Evolutionary conservation across 2,329 filamentous ascomycete genomes (phyloP).

Genomic region (Lachnellula occidentalis): DNA sequence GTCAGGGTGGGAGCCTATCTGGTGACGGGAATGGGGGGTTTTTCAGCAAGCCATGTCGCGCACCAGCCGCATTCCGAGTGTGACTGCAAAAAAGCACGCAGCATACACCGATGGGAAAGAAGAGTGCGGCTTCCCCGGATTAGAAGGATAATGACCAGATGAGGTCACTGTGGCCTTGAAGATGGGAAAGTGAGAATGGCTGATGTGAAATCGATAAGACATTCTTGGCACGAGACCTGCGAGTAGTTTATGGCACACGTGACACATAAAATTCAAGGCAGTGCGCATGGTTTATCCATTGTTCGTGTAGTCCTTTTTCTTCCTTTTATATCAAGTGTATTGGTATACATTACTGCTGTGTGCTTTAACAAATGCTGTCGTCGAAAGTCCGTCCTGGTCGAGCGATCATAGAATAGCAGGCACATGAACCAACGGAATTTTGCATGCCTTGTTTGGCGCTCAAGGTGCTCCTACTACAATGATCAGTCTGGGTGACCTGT

Average conservation of each 20-base stretch:
- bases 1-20: slow-evolving; percentile 15
- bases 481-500: too few relatives aligned
- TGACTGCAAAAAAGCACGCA: slow-evolving; percentile 7
- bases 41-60: slow-evolving; percentile 1
- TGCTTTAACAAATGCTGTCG: too few relatives aligned
- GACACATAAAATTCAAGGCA: neutral
- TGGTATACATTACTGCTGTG: too few relatives aligned
- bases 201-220: neutral
- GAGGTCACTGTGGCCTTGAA: slow-evolving; percentile 8
- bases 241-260: neutral
- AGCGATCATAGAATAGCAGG: too few relatives aligned
- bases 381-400: too few relatives aligned
- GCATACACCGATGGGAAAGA: neutral
- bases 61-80: slow-evolving; percentile 6
- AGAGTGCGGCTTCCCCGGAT: slow-evolving; percentile 6
- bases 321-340: too few relatives aligned
- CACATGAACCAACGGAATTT: too few relatives aligned
- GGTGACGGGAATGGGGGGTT: slow-evolving; percentile 13
- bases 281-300: too few relatives aligned
- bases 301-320: too few relatives aligned
- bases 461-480: too few relatives aligned
- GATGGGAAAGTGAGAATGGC: neutral
- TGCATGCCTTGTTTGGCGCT: too few relatives aligned
- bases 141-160: slow-evolving; percentile 2
- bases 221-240: neutral